Evolutionary conservation across 2,329 filamentous ascomycete species (phyloP).

Genomic region (Claviceps pusilla): DNA sequence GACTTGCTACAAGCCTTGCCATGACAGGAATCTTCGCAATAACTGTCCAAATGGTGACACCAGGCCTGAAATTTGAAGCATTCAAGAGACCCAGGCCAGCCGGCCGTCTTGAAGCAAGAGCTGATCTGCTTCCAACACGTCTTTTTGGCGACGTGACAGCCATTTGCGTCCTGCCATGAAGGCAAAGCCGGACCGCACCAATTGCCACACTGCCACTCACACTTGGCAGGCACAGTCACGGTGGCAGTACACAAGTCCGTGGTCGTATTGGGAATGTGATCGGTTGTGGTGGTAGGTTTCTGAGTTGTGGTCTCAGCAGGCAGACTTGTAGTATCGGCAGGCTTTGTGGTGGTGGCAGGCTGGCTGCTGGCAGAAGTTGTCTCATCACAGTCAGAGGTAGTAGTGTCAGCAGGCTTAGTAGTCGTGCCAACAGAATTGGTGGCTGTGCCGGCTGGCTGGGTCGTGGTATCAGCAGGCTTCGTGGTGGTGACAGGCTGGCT

Average conservation of each 20-base stretch:
- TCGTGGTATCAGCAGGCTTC: too few relatives aligned
- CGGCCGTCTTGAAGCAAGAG: conserved; percentile 36
- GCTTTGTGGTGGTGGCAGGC: neutral
- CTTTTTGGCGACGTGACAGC: conserved; percentile 28
- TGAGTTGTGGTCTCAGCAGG: neutral
- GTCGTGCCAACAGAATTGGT: too few relatives aligned
- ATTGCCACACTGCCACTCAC: conserved; percentile 39
- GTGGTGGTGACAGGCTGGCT: neutral
- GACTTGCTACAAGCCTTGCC: conserved; percentile 25
- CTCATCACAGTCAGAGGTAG: neutral
- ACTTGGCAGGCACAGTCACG: conserved; percentile 27
- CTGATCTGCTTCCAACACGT: conserved; percentile 32
- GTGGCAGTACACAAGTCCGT: conserved; percentile 33
- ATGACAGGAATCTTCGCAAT: conserved; percentile 26
- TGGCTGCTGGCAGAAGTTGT: too few relatives aligned
- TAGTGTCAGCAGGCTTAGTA: neutral
- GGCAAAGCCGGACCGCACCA: conserved; percentile 39
- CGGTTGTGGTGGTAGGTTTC: conserved; percentile 9
- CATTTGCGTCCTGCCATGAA: conserved; percentile 26
- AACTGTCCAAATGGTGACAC: conserved; percentile 30
- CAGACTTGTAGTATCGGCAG: neutral
- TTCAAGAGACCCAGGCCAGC: conserved; percentile 31
- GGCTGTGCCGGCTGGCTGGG: neutral
- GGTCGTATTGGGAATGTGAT: conserved; percentile 16
- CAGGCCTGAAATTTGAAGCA: conserved; percentile 37